A percentile compares a stretch with the other conserved stretches of the same genome.
Conservation (phyloP, 768 basidiomycete genomes). For the Mycena crocata region DNA sequence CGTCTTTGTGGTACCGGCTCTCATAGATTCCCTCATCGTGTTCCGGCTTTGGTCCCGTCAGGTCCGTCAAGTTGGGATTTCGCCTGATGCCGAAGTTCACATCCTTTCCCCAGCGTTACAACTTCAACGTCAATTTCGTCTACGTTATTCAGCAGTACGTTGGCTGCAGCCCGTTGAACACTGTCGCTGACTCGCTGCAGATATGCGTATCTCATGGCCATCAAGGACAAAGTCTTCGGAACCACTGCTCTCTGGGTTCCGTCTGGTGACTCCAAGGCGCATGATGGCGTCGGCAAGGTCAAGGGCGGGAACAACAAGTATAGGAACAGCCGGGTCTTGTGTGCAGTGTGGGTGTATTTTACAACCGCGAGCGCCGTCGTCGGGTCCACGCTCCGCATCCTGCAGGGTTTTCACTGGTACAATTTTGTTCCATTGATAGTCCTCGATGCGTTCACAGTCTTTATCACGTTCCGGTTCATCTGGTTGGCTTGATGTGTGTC, state of each 20-base stretch:
- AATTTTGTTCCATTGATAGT: constrained; percentile 37
- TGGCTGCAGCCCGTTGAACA: background rate
- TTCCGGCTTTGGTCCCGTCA: constrained; percentile 30
- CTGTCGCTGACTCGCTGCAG: background rate
- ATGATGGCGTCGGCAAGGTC: constrained; percentile 34
- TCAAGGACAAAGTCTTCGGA: constrained; percentile 42
- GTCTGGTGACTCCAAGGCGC: constrained; percentile 41
- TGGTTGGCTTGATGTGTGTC: constrained; percentile 13
- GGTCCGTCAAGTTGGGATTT: background rate
- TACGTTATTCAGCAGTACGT: constrained; percentile 40
- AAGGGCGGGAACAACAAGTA: constrained; percentile 41
- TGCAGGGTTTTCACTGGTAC: constrained; percentile 4
- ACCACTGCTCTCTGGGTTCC: constrained; percentile 43
- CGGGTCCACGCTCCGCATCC: background rate
- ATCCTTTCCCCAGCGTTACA: constrained; percentile 31
- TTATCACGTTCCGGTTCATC: constrained; percentile 40
- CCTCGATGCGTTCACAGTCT: constrained; percentile 36
- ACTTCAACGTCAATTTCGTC: constrained; percentile 42
- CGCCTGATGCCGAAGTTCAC: background rate
- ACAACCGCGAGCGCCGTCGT: constrained; percentile 34
- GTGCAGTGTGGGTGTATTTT: constrained; percentile 40
- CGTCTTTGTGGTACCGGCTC: too few species aligned
- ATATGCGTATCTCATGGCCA: constrained; percentile 44
- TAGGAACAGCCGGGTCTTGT: constrained; percentile 43
- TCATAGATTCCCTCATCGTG: too few species aligned